Base-by-base conservation (phyloP, 345 rosid genomes). In the Brassica rapa region DNA sequence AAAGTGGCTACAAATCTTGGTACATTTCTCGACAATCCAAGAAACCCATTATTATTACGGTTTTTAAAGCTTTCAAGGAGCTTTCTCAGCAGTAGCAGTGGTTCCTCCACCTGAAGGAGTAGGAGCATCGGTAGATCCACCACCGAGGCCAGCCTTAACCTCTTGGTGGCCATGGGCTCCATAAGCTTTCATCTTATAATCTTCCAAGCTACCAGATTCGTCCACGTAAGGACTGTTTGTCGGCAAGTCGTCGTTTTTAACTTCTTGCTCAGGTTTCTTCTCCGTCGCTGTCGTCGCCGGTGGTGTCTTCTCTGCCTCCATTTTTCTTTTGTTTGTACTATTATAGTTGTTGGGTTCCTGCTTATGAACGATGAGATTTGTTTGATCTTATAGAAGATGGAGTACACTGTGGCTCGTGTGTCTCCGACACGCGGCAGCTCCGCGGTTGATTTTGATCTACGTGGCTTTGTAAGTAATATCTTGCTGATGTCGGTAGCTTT, bases 101-200 rank as follows among this genome's bases (percentile, higher is more conserved):
- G 85, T 27, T 10, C 64, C 82, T 8, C 83, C 83, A 8, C 89
- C 89, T 0, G 94, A 74, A 70, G 80, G 89, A 76, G 92, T 88
- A 24, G 97, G 91, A 25, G 93, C 91, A 43, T 89, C 97, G 71
- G 92, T 89, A 77, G 87, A 35, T n/a, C 89, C 88, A 39, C 87
- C 89, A 1, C 91, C 92, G 0, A 79, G 87, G 74, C 90, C 89
- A 19, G 86, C 62, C 62, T 78, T 80, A 4, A 90, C 89, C n/a
- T 85, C 78, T 14, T 46, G 81, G 69, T 87, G 94, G 25, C 94
- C 93, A 77, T 88, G 60, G 2, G 89, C 81, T 73, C 91, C 90
- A 71, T 90, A 92, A 1, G 78, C 92, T 76, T 79, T 79, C 78
- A 73, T 62, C 62, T 79, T 79, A 64, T 79, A 79, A 35, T 79